phyloP scores from a whole-genome alignment of 495 filamentous ascomycete genomes.

The Clavariopsis aquatica region DNA sequence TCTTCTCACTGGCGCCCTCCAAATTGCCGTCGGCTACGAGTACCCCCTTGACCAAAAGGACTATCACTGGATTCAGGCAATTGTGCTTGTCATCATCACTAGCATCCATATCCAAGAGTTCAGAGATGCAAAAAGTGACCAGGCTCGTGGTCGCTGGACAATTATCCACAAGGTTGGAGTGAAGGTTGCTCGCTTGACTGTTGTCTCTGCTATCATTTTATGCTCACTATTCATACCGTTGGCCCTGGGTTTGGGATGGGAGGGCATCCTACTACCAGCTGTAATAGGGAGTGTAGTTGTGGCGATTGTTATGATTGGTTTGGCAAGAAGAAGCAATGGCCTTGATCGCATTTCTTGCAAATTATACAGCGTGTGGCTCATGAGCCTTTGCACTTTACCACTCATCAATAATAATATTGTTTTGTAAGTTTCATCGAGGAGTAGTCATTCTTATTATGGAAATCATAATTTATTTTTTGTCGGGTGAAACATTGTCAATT shows the following conservation, averaged over 20 bases:
- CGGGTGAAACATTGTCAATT: no score
- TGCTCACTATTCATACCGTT: slow-evolving; percentile 44
- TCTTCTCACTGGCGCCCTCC: slow-evolving; percentile 43
- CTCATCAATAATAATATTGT: neutral
- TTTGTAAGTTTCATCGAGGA: neutral
- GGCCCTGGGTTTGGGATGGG: neutral
- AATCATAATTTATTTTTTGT: no score
- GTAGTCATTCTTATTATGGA: no score
- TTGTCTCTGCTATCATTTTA: slow-evolving; percentile 45
- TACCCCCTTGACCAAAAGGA: slow-evolving; percentile 27
- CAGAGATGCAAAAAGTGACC: slow-evolving; percentile 52
- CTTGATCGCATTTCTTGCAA: neutral
- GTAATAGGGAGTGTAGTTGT: neutral
- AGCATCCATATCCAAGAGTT: slow-evolving; percentile 58
- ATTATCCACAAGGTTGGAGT: slow-evolving; percentile 51
- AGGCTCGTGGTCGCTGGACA: slow-evolving; percentile 47
- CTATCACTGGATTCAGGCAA: slow-evolving; percentile 50
- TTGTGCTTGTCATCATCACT: slow-evolving; percentile 50
- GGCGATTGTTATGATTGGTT: neutral
- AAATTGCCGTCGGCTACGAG: slow-evolving; percentile 9
- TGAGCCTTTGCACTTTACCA: neutral
- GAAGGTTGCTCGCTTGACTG: slow-evolving; percentile 43
- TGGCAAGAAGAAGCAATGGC: neutral
- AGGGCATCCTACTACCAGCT: neutral
- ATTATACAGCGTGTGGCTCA: neutral